A percentile compares a stretch with the other conserved stretches of the same genome.
These are phyloP conservation scores for Alternaria longipes DNA, from an alignment of 2,329 filamentous ascomycete species.

Conservation along the genomic window DNA sequence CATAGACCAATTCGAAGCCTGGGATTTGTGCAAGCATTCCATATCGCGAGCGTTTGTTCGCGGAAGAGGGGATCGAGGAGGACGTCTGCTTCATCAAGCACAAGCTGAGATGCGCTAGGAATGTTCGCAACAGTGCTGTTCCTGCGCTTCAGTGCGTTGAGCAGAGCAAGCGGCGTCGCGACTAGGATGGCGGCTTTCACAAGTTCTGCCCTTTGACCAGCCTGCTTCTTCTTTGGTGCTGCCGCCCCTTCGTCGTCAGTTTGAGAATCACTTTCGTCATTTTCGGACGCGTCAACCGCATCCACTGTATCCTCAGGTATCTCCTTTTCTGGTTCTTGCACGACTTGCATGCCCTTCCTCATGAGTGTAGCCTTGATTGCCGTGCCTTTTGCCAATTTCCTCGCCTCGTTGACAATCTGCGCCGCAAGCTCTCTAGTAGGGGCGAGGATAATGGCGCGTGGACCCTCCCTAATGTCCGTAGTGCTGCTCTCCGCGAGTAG, in stretches of 20 bases:
- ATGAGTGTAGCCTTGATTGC: conserved; percentile 82
- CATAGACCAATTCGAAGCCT: conserved; percentile 82
- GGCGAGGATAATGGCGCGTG: conserved; percentile 57
- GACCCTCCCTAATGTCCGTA: conserved; percentile 30
- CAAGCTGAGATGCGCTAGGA: conserved; percentile 74
- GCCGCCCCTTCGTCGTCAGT: conserved; percentile 52
- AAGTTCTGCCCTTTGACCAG: conserved; percentile 55
- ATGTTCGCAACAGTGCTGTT: conserved; percentile 61
- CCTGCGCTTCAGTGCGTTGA: conserved; percentile 72
- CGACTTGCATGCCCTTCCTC: conserved; percentile 82
- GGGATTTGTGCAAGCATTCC: conserved; percentile 77
- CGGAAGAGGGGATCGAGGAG: conserved; percentile 90
- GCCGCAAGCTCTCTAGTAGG: conserved; percentile 61
- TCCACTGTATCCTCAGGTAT: conserved; percentile 48
- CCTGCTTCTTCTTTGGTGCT: conserved; percentile 44
- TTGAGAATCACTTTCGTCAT: conserved; percentile 47
- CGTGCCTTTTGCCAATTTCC: conserved; percentile 80
- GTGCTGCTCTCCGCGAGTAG: conserved; percentile 58
- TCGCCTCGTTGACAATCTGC: conserved; percentile 72
- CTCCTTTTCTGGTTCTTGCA: conserved; percentile 51
- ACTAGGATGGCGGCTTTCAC: conserved; percentile 83
- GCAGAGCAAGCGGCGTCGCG: conserved; percentile 79
- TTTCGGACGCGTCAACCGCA: conserved; percentile 49
- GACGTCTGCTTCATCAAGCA: conserved; percentile 95
- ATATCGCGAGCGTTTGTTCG: conserved; percentile 85